A percentile compares a stretch with the other conserved stretches of the same genome.
These are phyloP conservation scores for Gloeopeniophorella convolvens DNA, from an alignment of 768 basidiomycete species.

Conservation along the genomic window DNA sequence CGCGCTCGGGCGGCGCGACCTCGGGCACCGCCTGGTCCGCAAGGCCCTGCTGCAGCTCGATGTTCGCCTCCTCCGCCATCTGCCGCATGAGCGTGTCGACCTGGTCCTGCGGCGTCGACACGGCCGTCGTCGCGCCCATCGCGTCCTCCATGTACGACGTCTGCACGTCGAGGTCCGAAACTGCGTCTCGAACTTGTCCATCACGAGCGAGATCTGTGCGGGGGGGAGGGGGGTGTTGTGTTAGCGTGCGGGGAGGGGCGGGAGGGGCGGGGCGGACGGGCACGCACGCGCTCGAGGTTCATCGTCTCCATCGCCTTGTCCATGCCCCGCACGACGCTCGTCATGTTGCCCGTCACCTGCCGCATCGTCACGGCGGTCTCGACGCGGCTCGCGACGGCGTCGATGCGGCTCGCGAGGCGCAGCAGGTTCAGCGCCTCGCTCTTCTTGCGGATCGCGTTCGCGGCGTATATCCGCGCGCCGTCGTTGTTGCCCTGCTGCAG, in stretches of 20 bases:
- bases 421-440: constrained; percentile 88
- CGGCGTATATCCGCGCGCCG: constrained; percentile 95
- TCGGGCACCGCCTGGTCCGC: constrained; percentile 64
- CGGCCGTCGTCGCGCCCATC: constrained; percentile 88
- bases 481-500: constrained; percentile 95
- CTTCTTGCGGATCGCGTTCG: constrained; percentile 98
- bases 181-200: constrained; percentile 98
- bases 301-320: constrained; percentile 99
- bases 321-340: constrained; percentile 94
- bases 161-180: constrained; percentile 97
- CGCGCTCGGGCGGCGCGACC: constrained; percentile 41
- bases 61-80: constrained; percentile 94
- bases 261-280: background rate
- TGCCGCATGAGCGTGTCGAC: constrained; percentile 88
- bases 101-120: constrained; percentile 94
- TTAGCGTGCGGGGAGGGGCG: background rate
- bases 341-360: constrained; percentile 94
- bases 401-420: constrained; percentile 83
- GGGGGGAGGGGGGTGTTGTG: background rate
- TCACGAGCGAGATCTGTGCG: constrained; percentile 85
- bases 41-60: constrained; percentile 90
- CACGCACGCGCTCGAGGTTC: constrained; percentile 90
- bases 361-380: constrained; percentile 99
- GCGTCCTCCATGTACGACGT: constrained; percentile 98
- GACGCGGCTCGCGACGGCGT: constrained; percentile 93